Base-by-base conservation (phyloP, 352 stramenopile genomes). In the Phytopythium aichiense region DNA sequence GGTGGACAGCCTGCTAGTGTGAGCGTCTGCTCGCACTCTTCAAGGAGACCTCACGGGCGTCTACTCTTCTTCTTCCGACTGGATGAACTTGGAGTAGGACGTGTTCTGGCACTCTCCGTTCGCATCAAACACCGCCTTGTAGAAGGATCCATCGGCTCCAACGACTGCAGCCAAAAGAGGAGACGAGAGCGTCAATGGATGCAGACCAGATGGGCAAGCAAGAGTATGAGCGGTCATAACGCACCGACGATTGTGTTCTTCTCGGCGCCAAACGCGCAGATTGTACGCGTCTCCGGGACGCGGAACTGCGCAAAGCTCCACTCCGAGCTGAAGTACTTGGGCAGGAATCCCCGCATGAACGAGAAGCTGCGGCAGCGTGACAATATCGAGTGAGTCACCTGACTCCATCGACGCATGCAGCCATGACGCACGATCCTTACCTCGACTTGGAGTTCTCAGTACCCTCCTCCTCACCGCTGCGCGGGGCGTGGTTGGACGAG, bases 251-350 rank as follows among this genome's bases (percentile, higher is more conserved):
- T 96, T n/a, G 93, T 98, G 63, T 96, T 95, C 70, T 96, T 94
- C 70, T 98, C 92, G 4, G 75, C 77, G 28, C 90, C 91, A 71
- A 98, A 98, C 3, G 93, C 91, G 68, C 91, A 98, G 53, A 98
- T 95, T 43, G 87, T 98, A 53, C 82, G 79, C 5, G 88, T 95
- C 58, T 97, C 89, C 5, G 91, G 84, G 22, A 97, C 90, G 56
- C 88, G 87, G 55, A 98, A 96, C 68, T 97, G 89, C n/a, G 91
- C 93, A 64, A 96, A 97, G 65, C 89, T 97, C 89, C 93, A 98
- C 61, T 98, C 93, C 13, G 82, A 95, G 73, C 81, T 94, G 64
- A 98, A 97, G 66, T 98, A 98, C 71, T 95, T 96, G 11, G 93
- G 92, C 58, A 98, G 63, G 23, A 96, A 69, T 49, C 91, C 89